These are phyloP conservation scores for Marvania coccoides DNA, from an alignment of 139 green algal species.

Conservation along the genomic window DNA sequence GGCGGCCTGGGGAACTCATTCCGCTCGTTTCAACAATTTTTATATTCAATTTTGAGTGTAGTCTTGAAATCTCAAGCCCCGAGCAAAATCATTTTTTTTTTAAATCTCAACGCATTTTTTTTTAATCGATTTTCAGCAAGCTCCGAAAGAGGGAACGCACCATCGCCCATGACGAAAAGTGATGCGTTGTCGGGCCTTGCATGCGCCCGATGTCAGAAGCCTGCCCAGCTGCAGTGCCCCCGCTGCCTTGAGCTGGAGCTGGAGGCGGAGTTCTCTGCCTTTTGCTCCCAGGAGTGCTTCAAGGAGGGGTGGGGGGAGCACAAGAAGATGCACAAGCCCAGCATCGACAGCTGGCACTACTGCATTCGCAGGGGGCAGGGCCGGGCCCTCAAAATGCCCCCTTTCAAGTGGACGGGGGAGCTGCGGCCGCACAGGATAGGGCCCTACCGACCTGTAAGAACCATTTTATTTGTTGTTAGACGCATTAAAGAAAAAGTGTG, in stretches of 20 bases:
- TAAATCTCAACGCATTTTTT: background rate
- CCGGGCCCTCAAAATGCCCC: conserved; percentile 50
- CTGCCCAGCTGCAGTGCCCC: conserved; percentile 85
- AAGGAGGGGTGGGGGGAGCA: conserved; percentile 77
- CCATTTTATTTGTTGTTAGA: too few species aligned
- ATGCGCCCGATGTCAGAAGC: conserved; percentile 59
- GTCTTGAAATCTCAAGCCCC: background rate
- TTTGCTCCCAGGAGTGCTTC: conserved; percentile 95
- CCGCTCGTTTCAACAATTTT: background rate
- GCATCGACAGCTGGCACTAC: conserved; percentile 61
- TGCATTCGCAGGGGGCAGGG: conserved; percentile 54
- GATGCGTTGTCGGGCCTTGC: background rate
- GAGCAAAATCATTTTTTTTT: background rate
- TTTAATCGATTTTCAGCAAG: too few species aligned
- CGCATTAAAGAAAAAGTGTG: too few species aligned
- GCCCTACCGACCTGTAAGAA: conserved; percentile 45
- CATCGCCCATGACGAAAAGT: background rate
- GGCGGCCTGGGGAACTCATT: too few species aligned
- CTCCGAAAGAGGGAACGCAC: background rate
- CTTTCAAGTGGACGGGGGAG: conserved; percentile 79
- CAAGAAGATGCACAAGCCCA: conserved; percentile 66
- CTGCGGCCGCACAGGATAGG: conserved; percentile 71
- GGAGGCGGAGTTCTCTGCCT: conserved; percentile 56
- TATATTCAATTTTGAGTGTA: background rate
- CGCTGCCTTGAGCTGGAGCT: conserved; percentile 82